Percentiles rank a stretch among this genome's conserved stretches.
Conservation (phyloP, 371 early-diverging fungal species). For the Mucor piriformis region DNA sequence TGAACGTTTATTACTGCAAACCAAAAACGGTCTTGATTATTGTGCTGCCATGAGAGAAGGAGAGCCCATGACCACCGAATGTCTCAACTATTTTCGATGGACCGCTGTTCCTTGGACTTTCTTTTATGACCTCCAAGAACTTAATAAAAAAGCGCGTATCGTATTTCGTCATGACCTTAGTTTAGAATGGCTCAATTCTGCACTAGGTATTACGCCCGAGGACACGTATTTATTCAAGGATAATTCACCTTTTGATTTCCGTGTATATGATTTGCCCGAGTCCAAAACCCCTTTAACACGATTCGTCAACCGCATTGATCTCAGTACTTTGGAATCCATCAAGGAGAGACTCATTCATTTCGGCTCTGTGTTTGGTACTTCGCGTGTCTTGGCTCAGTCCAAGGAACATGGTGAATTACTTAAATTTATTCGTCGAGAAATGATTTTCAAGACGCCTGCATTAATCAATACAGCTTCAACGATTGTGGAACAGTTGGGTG, state of each 20-base stretch:
- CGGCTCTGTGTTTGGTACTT: conserved; percentile 59
- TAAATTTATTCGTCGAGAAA: conserved; percentile 41
- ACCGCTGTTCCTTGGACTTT: conserved; percentile 63
- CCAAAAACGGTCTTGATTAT: conserved; percentile 60
- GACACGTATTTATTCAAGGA: conserved; percentile 58
- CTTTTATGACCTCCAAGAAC: conserved; percentile 52
- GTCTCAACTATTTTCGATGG: conserved; percentile 61
- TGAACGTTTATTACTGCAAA: conserved; percentile 56
- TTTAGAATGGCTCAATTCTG: conserved; percentile 42
- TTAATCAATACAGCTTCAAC: conserved; percentile 41
- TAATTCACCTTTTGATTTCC: conserved; percentile 53
- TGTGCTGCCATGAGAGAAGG: conserved; percentile 41
- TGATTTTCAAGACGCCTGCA: conserved; percentile 56
- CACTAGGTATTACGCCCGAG: neutral
- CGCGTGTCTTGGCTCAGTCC: conserved; percentile 54
- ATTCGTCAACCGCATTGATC: conserved; percentile 46
- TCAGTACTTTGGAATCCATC: conserved; percentile 44
- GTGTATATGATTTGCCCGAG: conserved; percentile 55
- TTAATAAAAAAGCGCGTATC: conserved; percentile 34
- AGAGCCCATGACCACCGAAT: conserved; percentile 55
- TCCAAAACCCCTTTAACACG: conserved; percentile 44
- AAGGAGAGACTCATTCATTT: conserved; percentile 54
- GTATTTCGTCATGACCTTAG: conserved; percentile 43
- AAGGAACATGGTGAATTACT: conserved; percentile 40
- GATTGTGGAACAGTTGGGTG: conserved; percentile 52